These are phyloP conservation scores for Astragalus membranaceus DNA, from an alignment of 306 rosid genomes.

Conservation along the genomic window DNA sequence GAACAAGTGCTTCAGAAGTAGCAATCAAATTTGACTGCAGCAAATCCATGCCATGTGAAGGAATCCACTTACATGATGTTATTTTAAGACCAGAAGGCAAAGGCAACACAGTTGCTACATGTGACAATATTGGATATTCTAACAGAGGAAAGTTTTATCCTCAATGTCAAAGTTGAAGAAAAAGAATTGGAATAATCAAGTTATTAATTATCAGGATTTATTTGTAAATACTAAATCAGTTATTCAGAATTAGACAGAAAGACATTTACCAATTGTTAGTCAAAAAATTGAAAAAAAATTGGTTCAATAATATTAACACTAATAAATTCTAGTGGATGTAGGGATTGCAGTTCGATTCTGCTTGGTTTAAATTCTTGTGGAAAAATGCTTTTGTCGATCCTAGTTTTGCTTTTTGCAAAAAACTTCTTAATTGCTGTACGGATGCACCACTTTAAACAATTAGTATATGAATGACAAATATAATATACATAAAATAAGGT, in stretches of 20 bases:
- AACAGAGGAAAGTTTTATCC: constrained; percentile 42
- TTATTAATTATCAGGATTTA: background rate
- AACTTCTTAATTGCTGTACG: no score
- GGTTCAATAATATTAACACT: background rate
- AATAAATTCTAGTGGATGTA: no score
- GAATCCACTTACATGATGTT: constrained; percentile 38
- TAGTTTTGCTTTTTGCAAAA: no score
- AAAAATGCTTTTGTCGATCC: no score
- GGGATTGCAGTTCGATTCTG: no score
- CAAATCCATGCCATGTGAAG: constrained; percentile 37
- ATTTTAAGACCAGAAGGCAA: constrained; percentile 14
- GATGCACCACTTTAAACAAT: no score
- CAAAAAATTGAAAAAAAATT: background rate
- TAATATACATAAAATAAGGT: no score
- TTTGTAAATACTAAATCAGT: background rate
- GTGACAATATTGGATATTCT: constrained; percentile 34
- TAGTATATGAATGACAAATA: no score
- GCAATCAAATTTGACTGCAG: constrained; percentile 65
- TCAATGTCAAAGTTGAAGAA: constrained; percentile 26
- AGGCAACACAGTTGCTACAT: constrained; percentile 30
- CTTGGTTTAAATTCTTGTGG: no score
- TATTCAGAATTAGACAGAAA: background rate
- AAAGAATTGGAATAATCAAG: background rate
- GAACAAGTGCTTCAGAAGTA: constrained; percentile 70
- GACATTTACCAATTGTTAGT: background rate